Percentiles rank a stretch among this genome's conserved stretches.
phyloP scores from a whole-genome alignment of 371 early-diverging fungal species.

The Vairimorpha apis region DNA sequence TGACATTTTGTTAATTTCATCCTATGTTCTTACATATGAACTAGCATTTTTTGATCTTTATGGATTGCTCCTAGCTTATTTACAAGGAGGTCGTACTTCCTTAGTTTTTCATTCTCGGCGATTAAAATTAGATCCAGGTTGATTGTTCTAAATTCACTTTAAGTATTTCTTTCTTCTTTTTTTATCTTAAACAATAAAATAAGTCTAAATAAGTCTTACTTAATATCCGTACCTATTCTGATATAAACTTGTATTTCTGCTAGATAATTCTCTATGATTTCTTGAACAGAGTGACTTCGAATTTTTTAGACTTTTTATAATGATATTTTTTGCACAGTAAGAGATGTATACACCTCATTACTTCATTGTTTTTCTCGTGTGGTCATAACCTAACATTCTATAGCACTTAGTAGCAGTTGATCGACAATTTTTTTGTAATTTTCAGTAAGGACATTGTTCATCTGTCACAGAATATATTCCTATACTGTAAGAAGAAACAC shows the following conservation, averaged over 20 bases:
- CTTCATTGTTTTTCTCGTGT: constrained; percentile 5
- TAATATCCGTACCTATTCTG: neutral
- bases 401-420: constrained; percentile 13
- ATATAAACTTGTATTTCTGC: neutral
- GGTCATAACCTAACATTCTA: neutral
- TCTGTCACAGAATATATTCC: constrained; percentile 6
- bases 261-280: neutral
- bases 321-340: constrained; percentile 4
- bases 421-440: neutral
- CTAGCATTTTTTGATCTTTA: neutral
- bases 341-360: neutral
- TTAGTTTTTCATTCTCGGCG: constrained; percentile 6
- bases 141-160: neutral
- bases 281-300: constrained; percentile 2
- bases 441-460: constrained; percentile 1
- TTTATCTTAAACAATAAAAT: neutral
- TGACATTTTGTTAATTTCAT: neutral
- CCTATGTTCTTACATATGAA: neutral
- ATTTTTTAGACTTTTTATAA: neutral
- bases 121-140: neutral
- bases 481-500: neutral
- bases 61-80: neutral
- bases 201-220: neutral
- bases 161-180: no score
- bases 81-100: neutral